Evolutionary conservation across 2,329 filamentous ascomycete species (phyloP).

Genomic region (Fonsecaea monophora): DNA sequence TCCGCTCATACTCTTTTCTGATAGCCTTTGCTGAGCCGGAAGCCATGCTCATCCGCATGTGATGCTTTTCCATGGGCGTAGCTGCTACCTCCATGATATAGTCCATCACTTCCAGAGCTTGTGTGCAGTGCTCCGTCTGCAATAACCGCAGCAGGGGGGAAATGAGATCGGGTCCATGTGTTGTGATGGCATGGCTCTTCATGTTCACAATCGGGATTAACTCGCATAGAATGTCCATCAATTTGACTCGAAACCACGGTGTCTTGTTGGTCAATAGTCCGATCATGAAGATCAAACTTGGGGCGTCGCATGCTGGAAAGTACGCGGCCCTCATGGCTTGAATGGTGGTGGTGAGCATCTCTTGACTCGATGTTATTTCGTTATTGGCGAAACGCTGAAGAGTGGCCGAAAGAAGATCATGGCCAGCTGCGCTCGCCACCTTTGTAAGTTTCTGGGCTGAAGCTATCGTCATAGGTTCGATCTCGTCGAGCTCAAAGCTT

Average conservation of each 20-base stretch:
- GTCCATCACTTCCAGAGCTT: conserved; percentile 89
- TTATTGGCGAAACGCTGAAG: conserved; percentile 58
- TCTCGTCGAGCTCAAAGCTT: conserved; percentile 65
- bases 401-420: conserved; percentile 52
- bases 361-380: conserved; percentile 70
- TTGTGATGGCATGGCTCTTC: conserved; percentile 85
- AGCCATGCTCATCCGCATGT: conserved; percentile 98
- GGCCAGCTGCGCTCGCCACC: conserved; percentile 75
- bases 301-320: conserved; percentile 81
- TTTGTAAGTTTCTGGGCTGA: conserved; percentile 51
- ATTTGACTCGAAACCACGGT: conserved; percentile 89
- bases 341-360: conserved; percentile 78
- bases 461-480: conserved; percentile 20
- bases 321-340: conserved; percentile 77
- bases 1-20: conserved; percentile 92
- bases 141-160: conserved; percentile 87
- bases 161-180: conserved; percentile 91
- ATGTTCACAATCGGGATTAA: conserved; percentile 92
- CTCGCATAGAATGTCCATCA: conserved; percentile 85
- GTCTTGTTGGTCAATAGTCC: conserved; percentile 87
- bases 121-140: conserved; percentile 91
- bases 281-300: conserved; percentile 86
- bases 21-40: conserved; percentile 82
- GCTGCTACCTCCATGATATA: conserved; percentile 94
- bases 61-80: conserved; percentile 89